Base-by-base conservation (phyloP, 768 basidiomycete genomes). In the Hysterangium stoloniferum region DNA sequence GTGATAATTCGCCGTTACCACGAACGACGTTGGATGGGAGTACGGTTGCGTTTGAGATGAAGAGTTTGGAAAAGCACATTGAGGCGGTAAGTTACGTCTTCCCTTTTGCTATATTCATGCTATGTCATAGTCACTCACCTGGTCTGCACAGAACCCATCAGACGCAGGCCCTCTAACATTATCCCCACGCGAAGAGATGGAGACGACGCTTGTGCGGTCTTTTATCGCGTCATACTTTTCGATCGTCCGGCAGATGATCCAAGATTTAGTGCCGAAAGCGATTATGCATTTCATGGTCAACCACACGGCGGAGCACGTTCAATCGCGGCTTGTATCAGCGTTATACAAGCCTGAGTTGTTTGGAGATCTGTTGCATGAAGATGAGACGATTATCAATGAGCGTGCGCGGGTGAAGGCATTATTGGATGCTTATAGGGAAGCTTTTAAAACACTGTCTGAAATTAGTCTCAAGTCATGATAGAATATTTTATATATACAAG, bases 231-330 rank as follows among this genome's bases (percentile, higher is more conserved):
- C 91, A 11, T 99, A 99, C 72, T 99, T 99, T 70, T 73, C 79
- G 53, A 98, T 99, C 62, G 87, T 94, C 20, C 84, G 96, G 36
- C 94, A 98, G 66, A 90, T 85, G 62, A 96, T 99, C 56, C 91
- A 97, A 58, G 96, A 99, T 65, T 76, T 97, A 50, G 79, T 99
- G 17, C 96, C 96, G 29, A 99, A 99, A 68, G 92, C 94, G 19
- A 86, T 96, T 71, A 97, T 98, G 95, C 95, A 97, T 70, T 80
- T 93, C 59, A 77, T 98, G 55, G 95, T 99, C 62, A 98, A 96
- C 68, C 78, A 89, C 62, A 94, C 94, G n/a, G 84, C 91, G 38
- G 87, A 97, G 63, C 87, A 92, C 15, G 91, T 99, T 22, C 96
- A 98, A 68, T 96, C 96, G 64, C 80, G 96, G 19, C 74, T 99